Evolutionary conservation across 2,329 filamentous ascomycete species (phyloP).

Genomic region (Colletotrichum eremochloae): DNA sequence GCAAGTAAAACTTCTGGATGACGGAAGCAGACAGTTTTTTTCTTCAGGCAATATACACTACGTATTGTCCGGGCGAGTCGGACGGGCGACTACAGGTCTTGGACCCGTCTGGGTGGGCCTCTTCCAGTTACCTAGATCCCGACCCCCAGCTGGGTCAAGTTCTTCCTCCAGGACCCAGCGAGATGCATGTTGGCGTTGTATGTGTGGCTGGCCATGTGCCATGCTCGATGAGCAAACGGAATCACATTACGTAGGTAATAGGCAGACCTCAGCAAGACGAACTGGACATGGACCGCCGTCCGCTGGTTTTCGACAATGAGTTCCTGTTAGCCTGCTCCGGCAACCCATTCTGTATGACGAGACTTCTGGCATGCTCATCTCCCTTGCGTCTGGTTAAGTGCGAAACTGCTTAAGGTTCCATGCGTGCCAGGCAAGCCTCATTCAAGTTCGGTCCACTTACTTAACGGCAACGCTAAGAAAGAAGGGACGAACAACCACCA

Average conservation of each 20-base stretch:
- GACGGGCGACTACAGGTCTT: slow-evolving; percentile 35
- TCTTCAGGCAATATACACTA: not conserved
- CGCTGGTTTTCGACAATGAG: not conserved
- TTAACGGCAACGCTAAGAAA: slow-evolving; percentile 18
- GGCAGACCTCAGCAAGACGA: not conserved
- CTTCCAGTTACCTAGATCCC: slow-evolving; percentile 28
- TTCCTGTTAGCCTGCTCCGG: not conserved
- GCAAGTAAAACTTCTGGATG: not conserved
- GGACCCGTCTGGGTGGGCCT: slow-evolving; percentile 38
- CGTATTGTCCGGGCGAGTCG: slow-evolving; percentile 36
- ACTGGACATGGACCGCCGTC: not conserved
- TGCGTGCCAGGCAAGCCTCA: slow-evolving; percentile 29
- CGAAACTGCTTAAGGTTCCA: slow-evolving; percentile 16
- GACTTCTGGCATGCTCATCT: slow-evolving; percentile 32
- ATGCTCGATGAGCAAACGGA: slow-evolving; percentile 11
- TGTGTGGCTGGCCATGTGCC: slow-evolving; percentile 22
- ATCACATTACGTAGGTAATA: slow-evolving; percentile 23
- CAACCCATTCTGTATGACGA: slow-evolving; percentile 4
- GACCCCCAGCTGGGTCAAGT: slow-evolving; percentile 35
- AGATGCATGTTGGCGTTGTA: slow-evolving; percentile 30
- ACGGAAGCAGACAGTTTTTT: slow-evolving; percentile 25
- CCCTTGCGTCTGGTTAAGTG: slow-evolving; percentile 31
- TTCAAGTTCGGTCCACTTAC: slow-evolving; percentile 26
- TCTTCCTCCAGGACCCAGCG: slow-evolving; percentile 29
- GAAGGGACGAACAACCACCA: slow-evolving; percentile 23